phyloP scores from a whole-genome alignment of 1,139 yeast genomes.

The Saccharomycopsis phalli region DNA sequence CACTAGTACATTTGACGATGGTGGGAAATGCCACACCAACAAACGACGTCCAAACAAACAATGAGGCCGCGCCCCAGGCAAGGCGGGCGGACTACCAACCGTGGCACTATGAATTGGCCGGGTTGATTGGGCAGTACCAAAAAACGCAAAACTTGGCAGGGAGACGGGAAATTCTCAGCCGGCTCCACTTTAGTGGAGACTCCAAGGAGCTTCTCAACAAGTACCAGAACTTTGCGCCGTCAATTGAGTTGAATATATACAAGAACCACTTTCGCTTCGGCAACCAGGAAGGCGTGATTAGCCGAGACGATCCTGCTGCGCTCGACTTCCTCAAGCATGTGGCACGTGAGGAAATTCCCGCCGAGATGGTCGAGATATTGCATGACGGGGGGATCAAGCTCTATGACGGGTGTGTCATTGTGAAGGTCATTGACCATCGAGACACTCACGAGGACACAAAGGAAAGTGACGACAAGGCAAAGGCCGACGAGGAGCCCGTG shows the following conservation, averaged over 20 bases:
- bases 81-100: slow-evolving; percentile 24
- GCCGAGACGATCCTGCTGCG: slow-evolving; percentile 71
- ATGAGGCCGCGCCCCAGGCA: too few species aligned
- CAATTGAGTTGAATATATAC: slow-evolving; percentile 80
- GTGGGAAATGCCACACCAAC: too few species aligned
- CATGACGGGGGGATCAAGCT: slow-evolving; percentile 76
- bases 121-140: slow-evolving; percentile 6
- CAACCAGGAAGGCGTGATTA: slow-evolving; percentile 65
- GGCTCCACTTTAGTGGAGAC: slow-evolving; percentile 60
- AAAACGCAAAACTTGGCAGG: background rate
- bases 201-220: slow-evolving; percentile 69
- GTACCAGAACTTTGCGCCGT: slow-evolving; percentile 70
- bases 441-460: slow-evolving; percentile 4
- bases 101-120: slow-evolving; percentile 18
- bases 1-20: too few species aligned
- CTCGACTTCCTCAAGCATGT: slow-evolving; percentile 73
- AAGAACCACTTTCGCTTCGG: slow-evolving; percentile 68
- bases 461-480: slow-evolving; percentile 9
- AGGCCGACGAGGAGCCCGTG: background rate
- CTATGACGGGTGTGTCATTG: slow-evolving; percentile 82
- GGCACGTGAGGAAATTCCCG: slow-evolving; percentile 75
- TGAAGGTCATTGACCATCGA: slow-evolving; percentile 77
- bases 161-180: slow-evolving; percentile 24
- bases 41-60: too few species aligned
- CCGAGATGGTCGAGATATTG: slow-evolving; percentile 79